A percentile compares a stretch with the other conserved stretches of the same genome.
Conservation (phyloP, 2,329 filamentous ascomycete species). For the Apiospora marii region DNA sequence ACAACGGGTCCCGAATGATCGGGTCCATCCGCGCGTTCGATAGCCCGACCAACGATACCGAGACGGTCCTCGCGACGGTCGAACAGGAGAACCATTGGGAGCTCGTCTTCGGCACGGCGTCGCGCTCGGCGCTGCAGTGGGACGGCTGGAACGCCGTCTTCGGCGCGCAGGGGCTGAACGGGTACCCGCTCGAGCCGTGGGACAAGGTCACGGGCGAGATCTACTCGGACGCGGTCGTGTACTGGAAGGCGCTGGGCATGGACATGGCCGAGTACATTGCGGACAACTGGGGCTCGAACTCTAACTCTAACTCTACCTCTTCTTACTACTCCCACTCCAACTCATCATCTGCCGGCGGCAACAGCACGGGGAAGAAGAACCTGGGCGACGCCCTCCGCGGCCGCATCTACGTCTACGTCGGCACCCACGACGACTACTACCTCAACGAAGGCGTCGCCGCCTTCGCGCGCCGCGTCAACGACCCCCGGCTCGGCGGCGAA, state of each 20-base stretch:
- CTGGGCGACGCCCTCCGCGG: conserved; percentile 31
- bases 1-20: conserved; percentile 31
- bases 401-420: conserved; percentile 34
- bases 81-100: conserved; percentile 37
- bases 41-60: conserved; percentile 18
- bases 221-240: conserved; percentile 32
- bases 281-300: conserved; percentile 31
- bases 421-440: conserved; percentile 35
- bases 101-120: conserved; percentile 34
- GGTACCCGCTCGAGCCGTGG: conserved; percentile 35
- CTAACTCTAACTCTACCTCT: background rate
- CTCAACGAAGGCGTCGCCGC: conserved; percentile 33
- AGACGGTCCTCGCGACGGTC: conserved; percentile 29
- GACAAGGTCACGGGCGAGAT: conserved; percentile 37
- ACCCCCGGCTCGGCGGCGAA: conserved; percentile 26
- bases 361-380: conserved; percentile 23
- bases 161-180: conserved; percentile 34
- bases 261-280: conserved; percentile 32
- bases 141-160: conserved; percentile 37
- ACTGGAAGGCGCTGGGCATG: conserved; percentile 30
- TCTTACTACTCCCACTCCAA: too few species aligned
- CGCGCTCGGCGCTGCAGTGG: conserved; percentile 35
- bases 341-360: too few species aligned
- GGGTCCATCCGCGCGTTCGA: conserved; percentile 31
- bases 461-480: conserved; percentile 31